Evolutionary conservation across 768 basidiomycete species (phyloP), one percentile per base, ranked within the genome.

Genomic region (Suillus paluster): DNA sequence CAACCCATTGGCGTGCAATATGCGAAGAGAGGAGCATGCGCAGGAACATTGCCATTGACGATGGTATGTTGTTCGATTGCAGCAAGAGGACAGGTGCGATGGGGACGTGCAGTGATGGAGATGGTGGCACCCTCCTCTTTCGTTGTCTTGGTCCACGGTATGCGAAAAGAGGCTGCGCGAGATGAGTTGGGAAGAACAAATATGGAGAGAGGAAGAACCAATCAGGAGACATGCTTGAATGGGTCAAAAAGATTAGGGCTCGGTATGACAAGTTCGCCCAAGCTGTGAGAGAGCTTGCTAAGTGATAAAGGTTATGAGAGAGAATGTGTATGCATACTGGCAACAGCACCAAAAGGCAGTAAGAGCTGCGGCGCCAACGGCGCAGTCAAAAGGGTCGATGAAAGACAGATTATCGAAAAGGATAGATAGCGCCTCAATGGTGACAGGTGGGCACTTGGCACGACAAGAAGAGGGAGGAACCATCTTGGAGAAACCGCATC

Each of bases 111-210:
- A 14, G 71, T 73, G 25, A 77, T 49, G 2, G 71, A 64, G 21
- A 76, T 64, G 21, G 71, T 63, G 0, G 74, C 73, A 4, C 79
- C 72, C 0, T 45, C 42, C 8, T 68, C 39, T 0, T 59, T 39
- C 1, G 74, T 77, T 0, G 75, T 74, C 54, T 80, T 79, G 0
- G 76, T 73, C 71, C 75, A 77, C 0, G 78, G 78, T 7, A 80
- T 75, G 42, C 72, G 73, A 38, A 65, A 69, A 5, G 65, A 60
- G 17, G 68, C 62, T 39, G 61, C 68, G 17, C 48, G 46, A 0
- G 54, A 25, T 2, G 62, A 3, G 58, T 39, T 58, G 23, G 41
- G 58, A 64, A 1, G 68, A 63, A 1, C 27, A 27, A 0, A 30
- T 3, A 30, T 6, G 30, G 49, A 25, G 61, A 62, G 61, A 3